Percentiles rank a stretch among this genome's conserved stretches.
Conservation (phyloP, 2,329 filamentous ascomycete species). For the Penicillium brasilianum region DNA sequence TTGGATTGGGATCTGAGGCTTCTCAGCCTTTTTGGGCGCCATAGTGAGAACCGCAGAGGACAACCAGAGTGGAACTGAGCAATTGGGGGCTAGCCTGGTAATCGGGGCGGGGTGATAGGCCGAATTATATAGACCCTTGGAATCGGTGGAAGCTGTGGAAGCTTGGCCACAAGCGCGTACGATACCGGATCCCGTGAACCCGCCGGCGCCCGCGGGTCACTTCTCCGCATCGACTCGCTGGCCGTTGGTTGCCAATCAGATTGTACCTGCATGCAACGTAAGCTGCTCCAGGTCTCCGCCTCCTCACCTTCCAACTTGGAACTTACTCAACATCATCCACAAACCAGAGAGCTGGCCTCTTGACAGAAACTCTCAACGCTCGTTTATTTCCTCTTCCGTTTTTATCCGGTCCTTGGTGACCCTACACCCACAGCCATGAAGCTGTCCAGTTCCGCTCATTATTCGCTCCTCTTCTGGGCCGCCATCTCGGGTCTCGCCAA, state of each 20-base stretch:
- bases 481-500: constrained; percentile 36
- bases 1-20: constrained; percentile 39
- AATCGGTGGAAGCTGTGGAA: neutral
- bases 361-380: constrained; percentile 15
- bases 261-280: constrained; percentile 24
- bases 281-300: constrained; percentile 16
- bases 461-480: constrained; percentile 41
- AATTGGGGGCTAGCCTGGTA: neutral
- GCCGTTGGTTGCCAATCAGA: constrained; percentile 20
- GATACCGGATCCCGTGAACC: constrained; percentile 26
- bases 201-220: constrained; percentile 7
- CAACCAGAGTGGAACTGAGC: neutral
- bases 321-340: neutral
- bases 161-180: constrained; percentile 22
- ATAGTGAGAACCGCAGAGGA: constrained; percentile 24
- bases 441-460: constrained; percentile 36
- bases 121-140: constrained; percentile 21
- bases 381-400: constrained; percentile 10
- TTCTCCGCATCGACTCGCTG: constrained; percentile 25
- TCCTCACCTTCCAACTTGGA: constrained; percentile 2
- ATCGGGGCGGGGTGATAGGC: neutral
- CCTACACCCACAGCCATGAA: constrained; percentile 39
- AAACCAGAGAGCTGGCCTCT: constrained; percentile 25
- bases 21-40: constrained; percentile 39
- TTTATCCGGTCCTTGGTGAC: constrained; percentile 11